Conservation (phyloP, 306 rosid species). For the Boehmeria nivea region DNA sequence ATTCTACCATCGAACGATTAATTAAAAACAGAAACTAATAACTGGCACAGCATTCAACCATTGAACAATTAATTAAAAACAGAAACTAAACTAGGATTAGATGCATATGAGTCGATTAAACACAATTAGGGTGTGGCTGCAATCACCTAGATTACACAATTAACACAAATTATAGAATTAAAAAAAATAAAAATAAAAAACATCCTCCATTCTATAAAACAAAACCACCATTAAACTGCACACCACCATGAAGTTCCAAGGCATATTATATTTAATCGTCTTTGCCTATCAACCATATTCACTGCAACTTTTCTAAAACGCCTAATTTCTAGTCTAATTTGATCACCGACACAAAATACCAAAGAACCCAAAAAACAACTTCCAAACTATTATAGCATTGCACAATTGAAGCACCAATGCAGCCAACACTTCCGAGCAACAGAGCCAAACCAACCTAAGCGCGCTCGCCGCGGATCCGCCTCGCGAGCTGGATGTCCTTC, state of each 20-base stretch:
- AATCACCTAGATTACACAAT: slow-evolving; percentile 13
- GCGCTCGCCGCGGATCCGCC: slow-evolving; percentile 90
- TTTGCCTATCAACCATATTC: slow-evolving; percentile 16
- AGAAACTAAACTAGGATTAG: slow-evolving; percentile 32
- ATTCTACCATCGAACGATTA: too few species aligned
- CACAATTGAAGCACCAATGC: slow-evolving; percentile 17
- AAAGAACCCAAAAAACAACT: slow-evolving; percentile 14
- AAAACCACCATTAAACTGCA: slow-evolving; percentile 12
- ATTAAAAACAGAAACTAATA: slow-evolving; percentile 2
- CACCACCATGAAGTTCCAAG: slow-evolving; percentile 5
- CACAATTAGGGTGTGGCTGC: slow-evolving; percentile 48
- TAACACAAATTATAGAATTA: slow-evolving; percentile 8
- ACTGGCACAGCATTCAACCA: too few species aligned
- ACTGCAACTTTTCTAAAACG: slow-evolving; percentile 7
- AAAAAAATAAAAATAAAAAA: slow-evolving; percentile 8
- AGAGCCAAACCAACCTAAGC: too few species aligned
- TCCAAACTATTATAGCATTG: neutral
- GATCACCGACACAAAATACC: neutral
- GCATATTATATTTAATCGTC: neutral
- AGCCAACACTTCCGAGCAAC: slow-evolving; percentile 40
- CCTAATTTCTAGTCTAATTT: slow-evolving; percentile 7
- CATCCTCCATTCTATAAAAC: slow-evolving; percentile 12
- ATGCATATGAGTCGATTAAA: slow-evolving; percentile 42
- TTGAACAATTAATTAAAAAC: too few species aligned
- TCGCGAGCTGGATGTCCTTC: slow-evolving; percentile 84